Base-by-base conservation (phyloP, 1,284 basidiomycete genomes). In the Wolfiporia cocos region DNA sequence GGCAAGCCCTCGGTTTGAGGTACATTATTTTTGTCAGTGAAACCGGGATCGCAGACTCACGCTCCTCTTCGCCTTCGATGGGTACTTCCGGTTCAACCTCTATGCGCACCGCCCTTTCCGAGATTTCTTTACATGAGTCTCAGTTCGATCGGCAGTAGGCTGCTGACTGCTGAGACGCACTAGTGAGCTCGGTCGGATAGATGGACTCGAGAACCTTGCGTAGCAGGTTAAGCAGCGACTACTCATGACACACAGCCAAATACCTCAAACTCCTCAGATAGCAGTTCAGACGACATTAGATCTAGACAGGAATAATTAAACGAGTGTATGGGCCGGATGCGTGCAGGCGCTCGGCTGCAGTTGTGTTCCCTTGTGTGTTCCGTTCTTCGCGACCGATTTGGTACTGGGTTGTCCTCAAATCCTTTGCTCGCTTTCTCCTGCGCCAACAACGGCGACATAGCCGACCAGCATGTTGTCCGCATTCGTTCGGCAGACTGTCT, bases 181-280 rank as follows among this genome's bases (percentile, higher is more conserved):
- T 87, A 60, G 87, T 81, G 48, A 97, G 73, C 65, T 98, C 94
- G 55, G 91, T 85, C 7, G 93, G 86, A 65, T 95, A 98, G 63
- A 98, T 98, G 18, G 91, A 86, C 69, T 95, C 92, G 52, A 98
- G 78, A 20, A 96, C 92, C 87, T 95, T 59, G 2, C 40, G 18
- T 42, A 12, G 23, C 43, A 37, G 11, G 43, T 34, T 15, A 19
- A 46, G 47, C 28, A 39, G 28, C 18, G 37, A 37, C 32, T 26
- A 24, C 53, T 41, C 28, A 24, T 28, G 20, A 31, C n/a, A 20
- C 12, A 32, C 24, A 44, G 38, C 39, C 40, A 47, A 22, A 35
- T 34, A 93, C 92, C 78, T 96, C 92, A 53, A 93, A 81, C 66
- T 96, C 92, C 66, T 95, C 92, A 41, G 74, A 64, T 37, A 87